Conservation (phyloP, 306 rosid species). For the Vigna unguiculata region DNA sequence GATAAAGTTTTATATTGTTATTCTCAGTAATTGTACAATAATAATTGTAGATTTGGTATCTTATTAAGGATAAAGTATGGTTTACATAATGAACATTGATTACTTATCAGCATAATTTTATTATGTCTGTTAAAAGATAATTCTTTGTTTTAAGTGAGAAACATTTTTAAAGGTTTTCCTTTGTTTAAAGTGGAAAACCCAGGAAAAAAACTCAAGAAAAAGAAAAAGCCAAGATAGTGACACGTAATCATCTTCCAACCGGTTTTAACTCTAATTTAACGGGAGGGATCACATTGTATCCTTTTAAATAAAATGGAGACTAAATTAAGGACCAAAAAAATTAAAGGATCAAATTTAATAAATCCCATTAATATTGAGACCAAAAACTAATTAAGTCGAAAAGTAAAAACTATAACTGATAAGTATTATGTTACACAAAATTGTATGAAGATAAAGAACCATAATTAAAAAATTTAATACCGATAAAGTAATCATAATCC, state of each 20-base stretch:
- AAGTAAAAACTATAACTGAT: too few species aligned
- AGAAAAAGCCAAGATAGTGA: too few species aligned
- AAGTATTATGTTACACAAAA: too few species aligned
- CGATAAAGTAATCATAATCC: neutral
- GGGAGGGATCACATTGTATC: too few species aligned
- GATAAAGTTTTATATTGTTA: neutral
- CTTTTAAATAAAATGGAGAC: too few species aligned
- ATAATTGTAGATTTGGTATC: slow-evolving; percentile 3
- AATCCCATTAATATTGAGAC: too few species aligned
- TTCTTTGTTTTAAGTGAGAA: neutral
- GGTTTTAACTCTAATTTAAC: too few species aligned
- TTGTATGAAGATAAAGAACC: neutral
- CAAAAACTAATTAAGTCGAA: too few species aligned
- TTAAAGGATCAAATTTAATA: too few species aligned
- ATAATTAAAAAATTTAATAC: neutral
- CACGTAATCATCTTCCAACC: too few species aligned
- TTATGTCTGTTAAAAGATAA: slow-evolving; percentile 3
- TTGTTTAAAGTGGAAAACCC: slow-evolving; percentile 6
- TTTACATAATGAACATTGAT: slow-evolving; percentile 30
- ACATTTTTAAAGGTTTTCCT: neutral
- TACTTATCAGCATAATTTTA: slow-evolving; percentile 13
- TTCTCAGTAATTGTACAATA: neutral
- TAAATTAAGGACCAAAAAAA: too few species aligned
- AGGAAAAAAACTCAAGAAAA: too few species aligned
- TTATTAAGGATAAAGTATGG: neutral